Percentiles rank a stretch among this genome's conserved stretches.
Evolutionary conservation across 345 rosid species (phyloP).

Genomic region (Cardiospermum halicacabum): DNA sequence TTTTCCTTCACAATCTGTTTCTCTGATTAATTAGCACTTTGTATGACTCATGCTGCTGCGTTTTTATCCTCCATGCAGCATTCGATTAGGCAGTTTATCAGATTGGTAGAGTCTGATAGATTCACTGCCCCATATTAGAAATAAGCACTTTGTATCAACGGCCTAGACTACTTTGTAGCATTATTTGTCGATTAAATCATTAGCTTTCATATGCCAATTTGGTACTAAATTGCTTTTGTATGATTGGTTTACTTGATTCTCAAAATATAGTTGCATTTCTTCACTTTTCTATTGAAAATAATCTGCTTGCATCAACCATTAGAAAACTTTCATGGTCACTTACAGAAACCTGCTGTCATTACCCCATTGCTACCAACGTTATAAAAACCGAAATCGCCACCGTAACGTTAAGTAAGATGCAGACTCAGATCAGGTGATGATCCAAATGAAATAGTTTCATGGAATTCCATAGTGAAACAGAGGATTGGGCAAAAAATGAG

Average conservation of each 20-base stretch:
- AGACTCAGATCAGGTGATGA: too few relatives aligned
- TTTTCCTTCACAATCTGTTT: not conserved
- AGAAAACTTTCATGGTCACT: too few relatives aligned
- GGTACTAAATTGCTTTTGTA: not conserved
- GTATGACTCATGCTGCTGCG: constrained; percentile 7
- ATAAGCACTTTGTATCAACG: constrained; percentile 4
- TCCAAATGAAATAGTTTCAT: too few relatives aligned
- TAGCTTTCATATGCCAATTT: not conserved
- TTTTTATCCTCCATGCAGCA: not conserved
- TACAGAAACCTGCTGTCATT: too few relatives aligned
- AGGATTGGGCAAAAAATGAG: too few relatives aligned
- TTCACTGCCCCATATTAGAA: not conserved
- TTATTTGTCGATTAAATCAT: not conserved
- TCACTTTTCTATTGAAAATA: not conserved
- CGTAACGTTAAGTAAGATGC: too few relatives aligned
- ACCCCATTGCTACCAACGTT: too few relatives aligned
- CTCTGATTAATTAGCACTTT: not conserved
- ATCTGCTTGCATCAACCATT: too few relatives aligned
- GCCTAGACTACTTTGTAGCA: not conserved
- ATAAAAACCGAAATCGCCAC: too few relatives aligned
- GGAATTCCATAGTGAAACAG: too few relatives aligned
- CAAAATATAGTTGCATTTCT: not conserved
- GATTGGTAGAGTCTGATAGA: not conserved
- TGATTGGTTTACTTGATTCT: not conserved
- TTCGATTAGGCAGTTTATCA: not conserved